Percentiles rank a stretch among this genome's conserved stretches.
phyloP scores from a whole-genome alignment of 257 asterid species.

The Fraxinus excelsior region DNA sequence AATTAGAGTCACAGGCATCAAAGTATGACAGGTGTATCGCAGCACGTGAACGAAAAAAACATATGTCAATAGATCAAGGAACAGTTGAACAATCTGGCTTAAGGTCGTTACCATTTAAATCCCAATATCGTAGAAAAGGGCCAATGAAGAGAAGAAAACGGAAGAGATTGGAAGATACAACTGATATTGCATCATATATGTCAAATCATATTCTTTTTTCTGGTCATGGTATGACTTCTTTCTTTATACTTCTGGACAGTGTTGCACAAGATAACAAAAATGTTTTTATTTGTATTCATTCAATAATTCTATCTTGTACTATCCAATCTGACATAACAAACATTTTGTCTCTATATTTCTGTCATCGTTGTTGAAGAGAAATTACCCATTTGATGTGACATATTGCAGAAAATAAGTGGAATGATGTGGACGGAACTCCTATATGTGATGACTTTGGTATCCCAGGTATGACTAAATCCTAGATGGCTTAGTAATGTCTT shows the following conservation, averaged over 20 bases:
- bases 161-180: constrained; percentile 62
- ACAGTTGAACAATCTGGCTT: constrained; percentile 56
- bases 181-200: constrained; percentile 57
- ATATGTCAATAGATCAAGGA: constrained; percentile 38
- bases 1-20: constrained; percentile 62
- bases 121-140: constrained; percentile 41
- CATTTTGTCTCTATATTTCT: neutral
- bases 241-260: neutral
- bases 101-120: constrained; percentile 49
- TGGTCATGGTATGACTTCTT: constrained; percentile 51
- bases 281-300: neutral
- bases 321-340: neutral
- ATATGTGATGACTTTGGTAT: constrained; percentile 57
- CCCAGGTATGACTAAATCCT: constrained; percentile 49
- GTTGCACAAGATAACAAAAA: neutral
- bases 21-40: constrained; percentile 49
- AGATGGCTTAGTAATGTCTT: neutral
- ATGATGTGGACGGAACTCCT: constrained; percentile 59
- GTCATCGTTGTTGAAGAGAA: neutral
- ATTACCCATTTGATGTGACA: constrained; percentile 12
- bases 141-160: constrained; percentile 71
- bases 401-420: constrained; percentile 63
- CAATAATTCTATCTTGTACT: neutral
- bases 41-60: constrained; percentile 46
- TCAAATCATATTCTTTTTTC: constrained; percentile 73